phyloP scores from a whole-genome alignment of 257 asterid species.

The Fraxinus quadrangulata region DNA sequence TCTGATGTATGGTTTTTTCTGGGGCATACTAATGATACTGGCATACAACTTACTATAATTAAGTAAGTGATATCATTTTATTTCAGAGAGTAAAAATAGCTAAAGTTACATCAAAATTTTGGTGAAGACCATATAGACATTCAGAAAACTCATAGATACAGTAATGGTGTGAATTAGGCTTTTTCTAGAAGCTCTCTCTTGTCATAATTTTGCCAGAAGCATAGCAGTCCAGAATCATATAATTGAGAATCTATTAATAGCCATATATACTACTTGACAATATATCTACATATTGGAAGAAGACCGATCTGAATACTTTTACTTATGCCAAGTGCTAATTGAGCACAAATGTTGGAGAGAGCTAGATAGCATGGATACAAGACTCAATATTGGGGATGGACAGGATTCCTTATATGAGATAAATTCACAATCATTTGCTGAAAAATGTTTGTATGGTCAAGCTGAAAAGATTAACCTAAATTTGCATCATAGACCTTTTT shows the following conservation, averaged over 20 bases:
- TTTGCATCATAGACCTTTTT: too few species aligned
- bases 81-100: background rate
- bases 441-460: too few species aligned
- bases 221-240: background rate
- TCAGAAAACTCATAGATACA: background rate
- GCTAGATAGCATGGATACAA: background rate
- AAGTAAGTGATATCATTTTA: too few species aligned
- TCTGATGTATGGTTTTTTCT: background rate
- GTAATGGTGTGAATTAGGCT: background rate
- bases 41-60: too few species aligned
- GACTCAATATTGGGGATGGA: background rate
- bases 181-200: too few species aligned
- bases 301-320: too few species aligned
- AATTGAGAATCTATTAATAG: background rate
- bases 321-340: background rate
- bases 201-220: background rate
- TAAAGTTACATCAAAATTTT: background rate
- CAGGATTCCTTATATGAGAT: background rate
- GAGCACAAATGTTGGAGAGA: background rate
- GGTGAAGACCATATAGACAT: background rate
- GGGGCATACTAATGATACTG: background rate
- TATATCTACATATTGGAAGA: background rate
- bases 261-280: background rate
- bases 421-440: background rate
- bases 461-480: too few species aligned